Evolutionary conservation across 768 basidiomycete genomes (phyloP), one percentile per base, ranked within the genome.

Genomic region (Collybiopsis luxurians): DNA sequence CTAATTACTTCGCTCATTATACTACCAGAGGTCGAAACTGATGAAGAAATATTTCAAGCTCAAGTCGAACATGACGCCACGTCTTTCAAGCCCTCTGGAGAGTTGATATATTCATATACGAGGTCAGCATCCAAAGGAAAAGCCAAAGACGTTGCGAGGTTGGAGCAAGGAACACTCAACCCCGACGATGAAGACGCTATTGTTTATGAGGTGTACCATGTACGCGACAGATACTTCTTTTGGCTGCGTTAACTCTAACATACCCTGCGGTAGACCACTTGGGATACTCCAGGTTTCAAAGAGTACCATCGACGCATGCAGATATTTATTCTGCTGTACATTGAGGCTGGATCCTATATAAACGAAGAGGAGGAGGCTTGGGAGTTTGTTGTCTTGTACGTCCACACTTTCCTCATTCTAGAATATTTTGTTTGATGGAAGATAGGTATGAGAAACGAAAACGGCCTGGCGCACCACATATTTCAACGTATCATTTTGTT

Each of bases 281-380:
- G 91, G 84, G 70, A 84, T 56, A 91, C 92, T 0, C 82, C 89
- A 6, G 95, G 92, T 12, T 98, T 98, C 73, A 80, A 78, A 66
- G 93, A 96, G 70, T 94, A 92, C 59, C 96, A 98, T 66, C 81
- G 89, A 17, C 77, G 84, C 53, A 96, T 97, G 90, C 97, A 98
- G 71, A 67, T 98, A 49, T 98, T 97, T 69, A 92, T 98, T 61
- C 69, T 96, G 55, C 77, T 99, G 4, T 98, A 92, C 72, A 94
- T 99, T 64, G 97, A 99, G 67, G 97, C 83, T 11, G 97, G 95
- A 2, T 93, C 91, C 12, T 98, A 94, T 70, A 92, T 99, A 61
- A 84, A 88, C 64, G 96, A 98, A 61, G 91, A 92, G 4, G 96
- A 98, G 67, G 89, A 94, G 21, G 78, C 80, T 1, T 98, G 96